These are phyloP conservation scores for Haberlea rhodopensis DNA, from an alignment of 257 asterid species.

Conservation along the genomic window DNA sequence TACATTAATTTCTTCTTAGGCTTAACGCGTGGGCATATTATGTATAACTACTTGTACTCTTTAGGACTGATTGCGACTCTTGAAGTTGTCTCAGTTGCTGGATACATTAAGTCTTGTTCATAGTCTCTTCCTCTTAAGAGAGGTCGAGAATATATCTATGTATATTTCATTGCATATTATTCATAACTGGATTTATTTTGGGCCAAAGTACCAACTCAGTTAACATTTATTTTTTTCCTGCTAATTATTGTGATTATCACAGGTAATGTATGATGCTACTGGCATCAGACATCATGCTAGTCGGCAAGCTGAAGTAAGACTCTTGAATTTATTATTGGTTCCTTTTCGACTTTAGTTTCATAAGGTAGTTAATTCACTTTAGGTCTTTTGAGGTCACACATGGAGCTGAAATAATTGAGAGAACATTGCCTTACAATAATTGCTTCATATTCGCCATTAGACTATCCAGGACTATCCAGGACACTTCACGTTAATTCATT, in stretches of 20 bases:
- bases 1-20: background rate
- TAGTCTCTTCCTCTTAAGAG: conserved; percentile 17
- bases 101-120: conserved; percentile 6
- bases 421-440: background rate
- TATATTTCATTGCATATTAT: conserved; percentile 13
- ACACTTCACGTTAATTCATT: conserved; percentile 2
- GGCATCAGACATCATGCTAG: conserved; percentile 97
- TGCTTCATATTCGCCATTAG: background rate
- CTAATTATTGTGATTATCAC: conserved; percentile 35
- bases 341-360: conserved; percentile 3
- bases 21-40: background rate
- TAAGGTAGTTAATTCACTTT: conserved; percentile 5
- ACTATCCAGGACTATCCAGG: background rate
- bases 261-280: conserved; percentile 98
- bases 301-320: conserved; percentile 93
- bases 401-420: conserved; percentile 14
- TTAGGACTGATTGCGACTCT: conserved; percentile 3
- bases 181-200: conserved; percentile 9
- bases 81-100: background rate
- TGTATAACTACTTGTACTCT: background rate
- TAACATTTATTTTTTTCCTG: conserved; percentile 1
- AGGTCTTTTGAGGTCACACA: conserved; percentile 4
- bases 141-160: background rate
- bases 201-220: background rate
- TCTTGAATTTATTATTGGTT: conserved; percentile 10